Evolutionary conservation across 257 asterid genomes (phyloP).

Genomic region (Nicotiana sylvestris): DNA sequence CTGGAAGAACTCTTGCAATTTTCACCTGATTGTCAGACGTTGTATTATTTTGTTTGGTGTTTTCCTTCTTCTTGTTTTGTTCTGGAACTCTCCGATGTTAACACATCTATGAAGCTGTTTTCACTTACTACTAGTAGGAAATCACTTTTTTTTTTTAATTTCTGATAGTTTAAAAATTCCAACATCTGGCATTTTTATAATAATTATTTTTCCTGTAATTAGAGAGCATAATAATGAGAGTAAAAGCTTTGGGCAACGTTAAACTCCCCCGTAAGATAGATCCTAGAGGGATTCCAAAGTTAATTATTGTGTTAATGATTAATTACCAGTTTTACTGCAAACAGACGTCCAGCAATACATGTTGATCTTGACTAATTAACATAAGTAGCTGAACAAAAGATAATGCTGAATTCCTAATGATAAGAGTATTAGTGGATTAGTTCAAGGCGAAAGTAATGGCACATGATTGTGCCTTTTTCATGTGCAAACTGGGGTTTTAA

Average conservation of each 20-base stretch:
- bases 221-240: neutral
- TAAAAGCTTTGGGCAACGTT: too few relatives aligned
- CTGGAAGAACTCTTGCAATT: neutral
- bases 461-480: slow-evolving; percentile 8
- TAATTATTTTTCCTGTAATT: neutral
- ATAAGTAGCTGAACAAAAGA: neutral
- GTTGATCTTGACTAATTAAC: neutral
- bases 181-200: neutral
- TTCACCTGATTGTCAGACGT: neutral
- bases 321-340: neutral
- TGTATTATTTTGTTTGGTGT: neutral
- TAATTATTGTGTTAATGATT: neutral
- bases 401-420: neutral
- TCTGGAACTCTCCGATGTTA: neutral
- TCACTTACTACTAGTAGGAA: neutral
- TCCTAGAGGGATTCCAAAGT: neutral
- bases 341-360: neutral
- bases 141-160: neutral
- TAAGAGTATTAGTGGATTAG: slow-evolving; percentile 10
- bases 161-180: neutral
- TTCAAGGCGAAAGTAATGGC: slow-evolving; percentile 14
- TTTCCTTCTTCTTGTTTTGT: neutral
- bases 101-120: neutral
- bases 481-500: slow-evolving; percentile 21
- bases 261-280: neutral